These are phyloP conservation scores for Symbiodinium natans DNA, from an alignment of 73 alveolate genomes.

Conservation along the genomic window DNA sequence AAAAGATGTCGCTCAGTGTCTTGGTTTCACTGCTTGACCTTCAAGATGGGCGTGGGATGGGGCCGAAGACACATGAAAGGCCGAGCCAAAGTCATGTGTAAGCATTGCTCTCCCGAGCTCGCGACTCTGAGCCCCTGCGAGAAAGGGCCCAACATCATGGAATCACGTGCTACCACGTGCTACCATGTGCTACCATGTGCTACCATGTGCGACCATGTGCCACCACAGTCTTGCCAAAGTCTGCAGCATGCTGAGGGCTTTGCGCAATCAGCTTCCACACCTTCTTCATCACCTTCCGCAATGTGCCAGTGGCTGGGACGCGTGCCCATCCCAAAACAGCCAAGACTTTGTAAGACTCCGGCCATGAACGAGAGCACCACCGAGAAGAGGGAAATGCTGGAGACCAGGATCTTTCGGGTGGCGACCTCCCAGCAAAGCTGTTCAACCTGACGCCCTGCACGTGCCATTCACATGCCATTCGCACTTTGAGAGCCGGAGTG, in stretches of 20 bases:
- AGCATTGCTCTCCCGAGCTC: too few species aligned
- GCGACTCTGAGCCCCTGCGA: too few species aligned
- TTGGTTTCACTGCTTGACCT: conserved; percentile 26
- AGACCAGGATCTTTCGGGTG: conserved; percentile 22
- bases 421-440: neutral
- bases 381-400: conserved; percentile 81
- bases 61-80: too few species aligned
- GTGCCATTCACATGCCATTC: neutral
- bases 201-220: neutral
- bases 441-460: neutral
- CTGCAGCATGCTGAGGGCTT: neutral
- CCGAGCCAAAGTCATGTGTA: too few species aligned
- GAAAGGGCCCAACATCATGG: too few species aligned
- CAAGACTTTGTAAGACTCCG: neutral
- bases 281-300: conserved; percentile 42
- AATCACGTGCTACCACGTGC: too few species aligned
- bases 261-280: conserved; percentile 36
- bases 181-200: too few species aligned
- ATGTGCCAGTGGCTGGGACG: neutral
- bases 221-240: neutral
- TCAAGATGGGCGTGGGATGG: too few species aligned
- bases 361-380: conserved; percentile 66
- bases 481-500: neutral
- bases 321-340: neutral
- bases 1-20: conserved; percentile 36